Conservation (phyloP, 257 asterid species). For the Verbascum thapsus region DNA sequence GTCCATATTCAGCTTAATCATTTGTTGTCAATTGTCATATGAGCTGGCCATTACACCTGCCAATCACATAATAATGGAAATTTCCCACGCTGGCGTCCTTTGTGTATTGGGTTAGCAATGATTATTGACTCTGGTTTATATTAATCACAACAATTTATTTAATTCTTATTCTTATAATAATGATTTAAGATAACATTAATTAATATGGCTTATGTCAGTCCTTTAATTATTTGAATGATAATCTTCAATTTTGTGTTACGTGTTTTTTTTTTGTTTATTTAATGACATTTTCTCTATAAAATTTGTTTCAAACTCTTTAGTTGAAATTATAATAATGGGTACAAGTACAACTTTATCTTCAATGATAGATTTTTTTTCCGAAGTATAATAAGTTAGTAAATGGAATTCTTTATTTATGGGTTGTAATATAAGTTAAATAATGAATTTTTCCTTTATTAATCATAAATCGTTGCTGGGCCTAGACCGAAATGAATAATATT, state of each 20-base stretch:
- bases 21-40: neutral
- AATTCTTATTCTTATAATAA: neutral
- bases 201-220: slow-evolving; percentile 19
- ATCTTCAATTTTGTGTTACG: slow-evolving; percentile 9
- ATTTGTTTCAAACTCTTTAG: no score
- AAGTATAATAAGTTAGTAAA: no score
- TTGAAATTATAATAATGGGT: no score
- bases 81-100: slow-evolving; percentile 29
- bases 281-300: no score
- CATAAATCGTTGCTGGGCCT: no score
- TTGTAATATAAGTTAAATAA: no score
- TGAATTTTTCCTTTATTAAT: no score
- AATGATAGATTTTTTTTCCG: no score
- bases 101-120: neutral
- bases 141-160: slow-evolving; percentile 6
- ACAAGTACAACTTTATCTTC: no score
- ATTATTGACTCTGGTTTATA: slow-evolving; percentile 20
- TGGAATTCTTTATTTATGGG: no score
- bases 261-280: no score
- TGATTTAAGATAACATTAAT: slow-evolving; percentile 29
- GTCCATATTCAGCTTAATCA: slow-evolving; percentile 26
- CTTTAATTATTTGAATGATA: slow-evolving; percentile 21
- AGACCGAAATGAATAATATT: no score
- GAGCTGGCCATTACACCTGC: slow-evolving; percentile 21
- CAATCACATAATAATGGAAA: slow-evolving; percentile 16